phyloP scores from a whole-genome alignment of 2,329 filamentous ascomycete genomes.

The Colletotrichum lentis region DNA sequence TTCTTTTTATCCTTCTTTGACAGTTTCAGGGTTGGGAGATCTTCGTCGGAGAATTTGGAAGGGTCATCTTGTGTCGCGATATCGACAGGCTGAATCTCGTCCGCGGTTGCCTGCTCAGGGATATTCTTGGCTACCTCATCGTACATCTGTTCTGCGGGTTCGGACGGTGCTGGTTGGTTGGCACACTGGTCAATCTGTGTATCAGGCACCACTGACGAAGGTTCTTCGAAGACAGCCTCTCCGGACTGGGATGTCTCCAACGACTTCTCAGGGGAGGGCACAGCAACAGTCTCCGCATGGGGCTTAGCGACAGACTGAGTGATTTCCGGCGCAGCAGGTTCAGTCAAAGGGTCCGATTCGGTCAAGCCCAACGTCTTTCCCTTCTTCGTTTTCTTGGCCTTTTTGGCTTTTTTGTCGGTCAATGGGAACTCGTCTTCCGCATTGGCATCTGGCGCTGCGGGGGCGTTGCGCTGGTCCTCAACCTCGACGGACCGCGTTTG shows the following conservation, averaged over 20 bases:
- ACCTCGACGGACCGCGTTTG: conserved; percentile 9
- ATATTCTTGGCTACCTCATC: neutral
- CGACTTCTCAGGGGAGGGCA: neutral
- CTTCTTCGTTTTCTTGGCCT: conserved; percentile 36
- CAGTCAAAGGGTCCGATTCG: conserved; percentile 38
- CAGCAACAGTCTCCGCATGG: neutral
- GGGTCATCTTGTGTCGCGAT: no score
- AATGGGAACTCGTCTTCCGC: conserved; percentile 35
- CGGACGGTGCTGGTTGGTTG: neutral
- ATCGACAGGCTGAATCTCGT: no score
- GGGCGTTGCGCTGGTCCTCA: conserved; percentile 38
- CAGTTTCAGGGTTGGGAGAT: conserved; percentile 5
- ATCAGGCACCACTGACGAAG: neutral
- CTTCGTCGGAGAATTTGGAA: neutral
- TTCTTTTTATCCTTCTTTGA: conserved; percentile 40
- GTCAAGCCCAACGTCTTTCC: conserved; percentile 5
- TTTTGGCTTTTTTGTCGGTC: conserved; percentile 34
- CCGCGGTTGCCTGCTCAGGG: no score
- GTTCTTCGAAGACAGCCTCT: neutral
- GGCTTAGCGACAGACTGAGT: neutral
- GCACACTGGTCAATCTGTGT: neutral
- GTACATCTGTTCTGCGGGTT: neutral
- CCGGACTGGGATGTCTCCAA: neutral
- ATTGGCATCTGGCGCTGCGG: conserved; percentile 22
- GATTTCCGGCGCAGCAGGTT: conserved; percentile 39